These are phyloP conservation scores for Chlorella sp. DNA, from an alignment of 139 green algal genomes.

Conservation along the genomic window DNA sequence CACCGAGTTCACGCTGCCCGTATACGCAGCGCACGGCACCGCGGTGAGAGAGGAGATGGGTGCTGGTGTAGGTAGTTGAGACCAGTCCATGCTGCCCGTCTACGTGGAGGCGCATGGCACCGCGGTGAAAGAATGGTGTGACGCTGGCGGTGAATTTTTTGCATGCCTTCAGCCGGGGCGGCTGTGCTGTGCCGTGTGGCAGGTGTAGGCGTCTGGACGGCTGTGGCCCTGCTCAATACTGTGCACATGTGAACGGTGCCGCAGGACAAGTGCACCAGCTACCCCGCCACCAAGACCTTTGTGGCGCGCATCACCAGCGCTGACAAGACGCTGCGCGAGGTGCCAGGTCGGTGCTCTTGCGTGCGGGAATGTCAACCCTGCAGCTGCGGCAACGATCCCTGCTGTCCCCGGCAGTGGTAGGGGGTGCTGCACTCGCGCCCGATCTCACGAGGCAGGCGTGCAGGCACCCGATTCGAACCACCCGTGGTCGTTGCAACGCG, in stretches of 20 bases:
- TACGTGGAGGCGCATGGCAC: too few relatives aligned
- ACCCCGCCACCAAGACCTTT: neutral
- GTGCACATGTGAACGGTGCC: neutral
- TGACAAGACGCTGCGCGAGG: constrained; percentile 2
- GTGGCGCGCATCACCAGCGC: neutral
- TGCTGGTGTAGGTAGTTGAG: neutral
- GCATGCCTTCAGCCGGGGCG: neutral
- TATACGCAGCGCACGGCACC: constrained; percentile 2
- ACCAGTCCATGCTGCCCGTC: too few relatives aligned
- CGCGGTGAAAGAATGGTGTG: too few relatives aligned
- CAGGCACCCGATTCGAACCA: too few relatives aligned
- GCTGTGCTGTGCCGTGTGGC: neutral
- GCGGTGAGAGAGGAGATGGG: neutral
- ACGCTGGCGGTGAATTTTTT: too few relatives aligned
- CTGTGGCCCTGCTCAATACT: neutral
- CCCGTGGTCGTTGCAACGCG: neutral
- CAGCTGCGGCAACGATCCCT: neutral
- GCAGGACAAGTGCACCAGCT: constrained; percentile 8
- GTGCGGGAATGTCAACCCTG: neutral
- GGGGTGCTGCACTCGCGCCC: neutral
- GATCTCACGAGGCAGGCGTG: too few relatives aligned
- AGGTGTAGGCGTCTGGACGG: neutral
- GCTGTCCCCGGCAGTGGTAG: neutral
- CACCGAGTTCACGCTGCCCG: constrained; percentile 3
- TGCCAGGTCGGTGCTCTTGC: constrained; percentile 2